phyloP scores from a whole-genome alignment of 2,329 filamentous ascomycete species.

The Diaporthe velutina region DNA sequence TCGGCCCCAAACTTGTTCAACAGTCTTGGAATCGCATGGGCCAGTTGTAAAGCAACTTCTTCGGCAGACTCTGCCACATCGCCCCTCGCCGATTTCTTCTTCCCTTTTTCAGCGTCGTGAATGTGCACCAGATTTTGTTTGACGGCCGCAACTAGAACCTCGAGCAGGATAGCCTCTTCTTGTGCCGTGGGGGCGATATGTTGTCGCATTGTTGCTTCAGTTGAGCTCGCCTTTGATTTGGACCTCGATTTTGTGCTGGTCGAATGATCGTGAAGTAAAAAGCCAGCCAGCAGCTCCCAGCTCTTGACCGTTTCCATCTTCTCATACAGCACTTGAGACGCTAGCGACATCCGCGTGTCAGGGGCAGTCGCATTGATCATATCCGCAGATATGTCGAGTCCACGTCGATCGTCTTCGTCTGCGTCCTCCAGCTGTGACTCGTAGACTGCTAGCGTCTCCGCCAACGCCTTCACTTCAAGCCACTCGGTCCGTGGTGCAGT shows the following conservation, averaged over 20 bases:
- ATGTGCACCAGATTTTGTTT: slow-evolving; percentile 78
- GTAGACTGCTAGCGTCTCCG: slow-evolving; percentile 85
- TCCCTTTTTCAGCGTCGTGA: slow-evolving; percentile 73
- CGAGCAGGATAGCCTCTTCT: slow-evolving; percentile 88
- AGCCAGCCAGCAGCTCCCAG: slow-evolving; percentile 91
- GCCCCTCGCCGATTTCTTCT: slow-evolving; percentile 67
- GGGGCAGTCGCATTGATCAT: slow-evolving; percentile 73
- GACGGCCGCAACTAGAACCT: slow-evolving; percentile 87
- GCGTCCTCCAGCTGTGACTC: slow-evolving; percentile 77
- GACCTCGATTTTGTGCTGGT: slow-evolving; percentile 65
- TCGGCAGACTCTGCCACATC: slow-evolving; percentile 81
- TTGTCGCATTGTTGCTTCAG: slow-evolving; percentile 75
- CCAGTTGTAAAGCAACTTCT: slow-evolving; percentile 81
- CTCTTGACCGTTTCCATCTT: slow-evolving; percentile 83
- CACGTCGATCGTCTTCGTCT: slow-evolving; percentile 59
- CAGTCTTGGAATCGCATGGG: slow-evolving; percentile 83
- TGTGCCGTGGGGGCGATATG: slow-evolving; percentile 79
- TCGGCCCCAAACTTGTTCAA: slow-evolving; percentile 95
- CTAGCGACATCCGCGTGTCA: slow-evolving; percentile 87
- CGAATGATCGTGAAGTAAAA: slow-evolving; percentile 93
- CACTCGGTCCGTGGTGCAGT: slow-evolving; percentile 84
- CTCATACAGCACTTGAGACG: slow-evolving; percentile 87
- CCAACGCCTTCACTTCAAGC: slow-evolving; percentile 92
- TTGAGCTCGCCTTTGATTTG: slow-evolving; percentile 47
- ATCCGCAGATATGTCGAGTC: slow-evolving; percentile 63